A percentile compares a stretch with the other conserved stretches of the same genome.
Conservation (phyloP, 768 basidiomycete species). For the Filobasidium wieringae region DNA sequence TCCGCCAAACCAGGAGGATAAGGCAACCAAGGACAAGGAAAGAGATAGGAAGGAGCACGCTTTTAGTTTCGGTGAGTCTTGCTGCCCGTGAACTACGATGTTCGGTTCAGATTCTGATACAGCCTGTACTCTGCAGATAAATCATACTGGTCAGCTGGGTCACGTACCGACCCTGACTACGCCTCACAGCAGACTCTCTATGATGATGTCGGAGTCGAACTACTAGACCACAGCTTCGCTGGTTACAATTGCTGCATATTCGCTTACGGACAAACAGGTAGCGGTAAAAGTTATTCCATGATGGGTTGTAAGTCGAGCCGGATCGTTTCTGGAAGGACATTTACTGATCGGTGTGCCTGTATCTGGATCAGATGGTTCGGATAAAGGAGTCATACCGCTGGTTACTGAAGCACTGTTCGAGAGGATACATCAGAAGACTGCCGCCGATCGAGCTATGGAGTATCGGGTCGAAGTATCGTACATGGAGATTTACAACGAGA, state of each 20-base stretch:
- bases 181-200: constrained; percentile 91
- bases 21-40: constrained; percentile 58
- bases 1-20: constrained; percentile 54
- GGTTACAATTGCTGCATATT: constrained; percentile 95
- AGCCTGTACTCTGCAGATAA: constrained; percentile 49
- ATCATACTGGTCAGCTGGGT: constrained; percentile 91
- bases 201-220: constrained; percentile 82
- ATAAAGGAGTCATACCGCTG: constrained; percentile 95
- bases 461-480: constrained; percentile 98
- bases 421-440: constrained; percentile 58
- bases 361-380: constrained; percentile 57
- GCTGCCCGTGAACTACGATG: not conserved
- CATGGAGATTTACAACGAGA: constrained; percentile 54
- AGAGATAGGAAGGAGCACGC: constrained; percentile 79
- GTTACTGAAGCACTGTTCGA: constrained; percentile 87
- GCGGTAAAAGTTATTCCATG: constrained; percentile 61
- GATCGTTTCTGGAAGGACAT: not conserved
- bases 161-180: constrained; percentile 76
- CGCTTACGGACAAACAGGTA: constrained; percentile 69
- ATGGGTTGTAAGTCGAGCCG: constrained; percentile 43
- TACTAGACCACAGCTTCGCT: constrained; percentile 82
- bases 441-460: constrained; percentile 54
- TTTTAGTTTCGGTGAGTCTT: constrained; percentile 56
- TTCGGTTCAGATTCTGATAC: no score
- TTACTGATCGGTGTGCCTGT: constrained; percentile 16